Base-by-base conservation (phyloP, 306 rosid genomes). In the Amphicarpaea edgeworthii region DNA sequence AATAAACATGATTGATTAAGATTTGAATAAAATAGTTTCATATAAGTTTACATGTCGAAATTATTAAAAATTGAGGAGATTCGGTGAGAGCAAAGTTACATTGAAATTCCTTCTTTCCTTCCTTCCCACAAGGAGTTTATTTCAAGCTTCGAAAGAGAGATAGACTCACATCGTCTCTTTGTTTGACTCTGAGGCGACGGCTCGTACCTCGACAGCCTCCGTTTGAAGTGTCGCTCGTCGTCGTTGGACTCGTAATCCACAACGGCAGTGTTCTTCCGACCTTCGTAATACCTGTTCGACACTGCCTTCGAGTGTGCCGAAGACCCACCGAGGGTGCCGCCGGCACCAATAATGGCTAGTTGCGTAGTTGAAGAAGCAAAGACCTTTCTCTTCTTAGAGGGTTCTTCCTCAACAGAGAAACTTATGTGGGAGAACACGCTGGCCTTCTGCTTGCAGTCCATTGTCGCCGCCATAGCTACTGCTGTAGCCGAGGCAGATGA, bases 171-270 rank as follows among this genome's bases (percentile, higher is more conserved):
- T 24, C 32, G 34, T 21, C 32, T 23, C 32, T n/a, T n/a, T n/a
- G n/a, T n/a, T n/a, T n/a, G n/a, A n/a, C n/a, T n/a, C n/a, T n/a
- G 92, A 0, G 97, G 91, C 0, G 98, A 89, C 0, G 90, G 86
- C 85, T 90, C 97, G 3, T 92, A 89, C 83, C 98, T 79, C 0
- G 97, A 87, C 10, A 98, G 97, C 87, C 93, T 87, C 79, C 99
- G 86, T 76, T 96, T 96, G 73, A 96, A 96, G 82, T 95, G 99
- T 69, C 99, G 77, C 50, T 95, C 99, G 0, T 95, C 99, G 9
- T 95, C 99, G 28, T 97, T 95, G 0, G 97, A 92, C 42, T 90
- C 99, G 6, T 91, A 86, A 28, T 92, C 97, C 20, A 71, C 71
- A 6, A 76, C 86, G 3, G 72, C 37, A 10, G 51, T 82, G 3